Evolutionary conservation across 2,329 filamentous ascomycete genomes (phyloP), one percentile per base, ranked within the genome.

Genomic region (Acephala macrosclerotiorum): DNA sequence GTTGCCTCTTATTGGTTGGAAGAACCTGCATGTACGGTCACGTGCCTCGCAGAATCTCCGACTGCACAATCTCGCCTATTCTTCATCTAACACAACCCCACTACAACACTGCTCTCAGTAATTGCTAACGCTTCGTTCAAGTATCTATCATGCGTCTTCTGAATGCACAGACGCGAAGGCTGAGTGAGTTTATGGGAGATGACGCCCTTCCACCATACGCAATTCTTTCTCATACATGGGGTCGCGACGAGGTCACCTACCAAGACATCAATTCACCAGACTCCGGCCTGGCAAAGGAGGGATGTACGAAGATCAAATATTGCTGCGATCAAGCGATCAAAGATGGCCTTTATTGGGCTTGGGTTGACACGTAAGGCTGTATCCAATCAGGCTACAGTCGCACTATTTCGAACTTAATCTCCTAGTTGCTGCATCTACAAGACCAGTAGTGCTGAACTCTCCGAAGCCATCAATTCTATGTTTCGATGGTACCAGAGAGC

Each of bases 191-290:
- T 42, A 47, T 40, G 8, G 55, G 22, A 49, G 45, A 70, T 5
- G 26, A 7, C 6, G 65, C 68, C 20, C 75, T 74, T 1, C n/a
- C n/a, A n/a, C 64, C 66, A 1, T 78, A 78, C 61, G 75, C 73
- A 2, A 77, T 78, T 3, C 68, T 78, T 8, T 78, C 75, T 3
- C 76, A 78, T 60, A 74, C 68, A 8, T 77, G 77, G 76, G 69
- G 66, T 8, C 58, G 69, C 1, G 75, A 71, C 1, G 77, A 79
- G 65, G 73, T 77, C 9, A 60, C 71, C 0, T 73, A 75, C 49
- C 55, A 70, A 25, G 74, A 77, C 38, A 69, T 75, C 36, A 25
- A 45, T 16, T 16, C 18, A 8, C 61, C 65, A 2, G 75, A 76
- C 60, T 38, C 36, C 7, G 74, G 77, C 2, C 35, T 59, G 18